Evolutionary conservation across 2,329 filamentous ascomycete genomes (phyloP).

Genomic region (Aureobasidium subglaciale): DNA sequence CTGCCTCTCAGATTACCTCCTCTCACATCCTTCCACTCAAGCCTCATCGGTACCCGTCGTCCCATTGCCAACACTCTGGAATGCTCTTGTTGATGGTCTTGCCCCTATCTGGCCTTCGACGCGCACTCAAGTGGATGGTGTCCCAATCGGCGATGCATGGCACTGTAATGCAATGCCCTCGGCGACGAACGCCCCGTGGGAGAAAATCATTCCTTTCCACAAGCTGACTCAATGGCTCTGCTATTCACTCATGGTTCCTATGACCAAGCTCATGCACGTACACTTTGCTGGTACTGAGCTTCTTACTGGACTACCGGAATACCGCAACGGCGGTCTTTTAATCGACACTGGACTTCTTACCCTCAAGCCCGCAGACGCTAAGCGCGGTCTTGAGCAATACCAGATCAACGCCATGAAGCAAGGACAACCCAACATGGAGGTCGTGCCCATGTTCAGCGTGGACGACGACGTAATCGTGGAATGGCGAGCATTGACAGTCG

Average conservation of each 20-base stretch:
- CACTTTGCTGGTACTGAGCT: conserved; percentile 77
- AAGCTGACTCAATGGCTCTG: conserved; percentile 93
- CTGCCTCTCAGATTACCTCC: conserved; percentile 66
- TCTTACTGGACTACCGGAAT: conserved; percentile 82
- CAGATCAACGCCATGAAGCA: conserved; percentile 64
- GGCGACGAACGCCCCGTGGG: conserved; percentile 63
- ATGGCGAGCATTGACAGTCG: conserved; percentile 69
- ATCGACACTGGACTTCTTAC: conserved; percentile 77
- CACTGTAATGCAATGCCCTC: conserved; percentile 78
- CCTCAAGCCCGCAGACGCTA: conserved; percentile 61
- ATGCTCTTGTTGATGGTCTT: conserved; percentile 79
- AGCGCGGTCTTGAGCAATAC: conserved; percentile 65
- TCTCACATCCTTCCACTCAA: conserved; percentile 83
- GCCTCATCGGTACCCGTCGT: conserved; percentile 84
- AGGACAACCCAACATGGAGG: conserved; percentile 64
- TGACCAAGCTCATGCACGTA: conserved; percentile 72
- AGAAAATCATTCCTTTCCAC: conserved; percentile 83
- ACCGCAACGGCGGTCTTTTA: conserved; percentile 83
- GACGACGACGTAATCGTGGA: conserved; percentile 75
- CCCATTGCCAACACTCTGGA: conserved; percentile 81
- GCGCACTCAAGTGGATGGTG: conserved; percentile 78
- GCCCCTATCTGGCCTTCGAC: conserved; percentile 82
- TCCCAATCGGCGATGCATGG: conserved; percentile 90
- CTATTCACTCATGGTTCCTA: conserved; percentile 88
- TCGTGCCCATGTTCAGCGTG: conserved; percentile 65